Evolutionary conservation across 192 early-diverging fungal genomes (phyloP).

Genomic region (Funneliformis mosseae): DNA sequence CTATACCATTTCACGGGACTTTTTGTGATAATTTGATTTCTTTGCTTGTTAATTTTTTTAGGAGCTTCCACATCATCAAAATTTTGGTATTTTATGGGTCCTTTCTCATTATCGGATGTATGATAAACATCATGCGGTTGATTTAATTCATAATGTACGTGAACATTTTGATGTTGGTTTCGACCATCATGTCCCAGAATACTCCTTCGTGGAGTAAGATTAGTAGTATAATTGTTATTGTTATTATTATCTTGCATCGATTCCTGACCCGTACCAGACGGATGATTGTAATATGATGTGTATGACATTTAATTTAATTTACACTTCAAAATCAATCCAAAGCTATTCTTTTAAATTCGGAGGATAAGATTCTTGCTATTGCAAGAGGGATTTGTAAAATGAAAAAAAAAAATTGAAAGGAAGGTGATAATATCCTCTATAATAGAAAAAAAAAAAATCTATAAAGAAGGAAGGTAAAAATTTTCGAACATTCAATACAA

Average conservation of each 20-base stretch:
- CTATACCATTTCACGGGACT: constrained; percentile 16
- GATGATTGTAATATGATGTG: not conserved
- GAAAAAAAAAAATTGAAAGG: too few relatives aligned
- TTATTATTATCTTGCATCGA: not conserved
- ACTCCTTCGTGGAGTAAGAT: not conserved
- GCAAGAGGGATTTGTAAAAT: not conserved
- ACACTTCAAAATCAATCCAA: not conserved
- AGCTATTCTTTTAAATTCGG: not conserved
- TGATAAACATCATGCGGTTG: not conserved
- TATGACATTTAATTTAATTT: not conserved
- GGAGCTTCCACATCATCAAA: not conserved
- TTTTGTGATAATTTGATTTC: constrained; percentile 8
- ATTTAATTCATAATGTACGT: not conserved
- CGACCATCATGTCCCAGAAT: not conserved
- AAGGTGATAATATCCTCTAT: not conserved
- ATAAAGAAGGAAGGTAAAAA: too few relatives aligned
- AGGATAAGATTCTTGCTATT: not conserved
- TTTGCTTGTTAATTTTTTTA: not conserved
- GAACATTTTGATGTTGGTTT: not conserved
- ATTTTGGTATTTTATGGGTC: not conserved
- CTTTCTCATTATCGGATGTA: not conserved
- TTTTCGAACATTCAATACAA: too few relatives aligned
- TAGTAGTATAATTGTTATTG: too few relatives aligned
- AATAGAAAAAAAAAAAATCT: not conserved
- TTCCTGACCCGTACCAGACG: not conserved